Conservation (phyloP, 78 protist species). For the Bodo saltans region DNA sequence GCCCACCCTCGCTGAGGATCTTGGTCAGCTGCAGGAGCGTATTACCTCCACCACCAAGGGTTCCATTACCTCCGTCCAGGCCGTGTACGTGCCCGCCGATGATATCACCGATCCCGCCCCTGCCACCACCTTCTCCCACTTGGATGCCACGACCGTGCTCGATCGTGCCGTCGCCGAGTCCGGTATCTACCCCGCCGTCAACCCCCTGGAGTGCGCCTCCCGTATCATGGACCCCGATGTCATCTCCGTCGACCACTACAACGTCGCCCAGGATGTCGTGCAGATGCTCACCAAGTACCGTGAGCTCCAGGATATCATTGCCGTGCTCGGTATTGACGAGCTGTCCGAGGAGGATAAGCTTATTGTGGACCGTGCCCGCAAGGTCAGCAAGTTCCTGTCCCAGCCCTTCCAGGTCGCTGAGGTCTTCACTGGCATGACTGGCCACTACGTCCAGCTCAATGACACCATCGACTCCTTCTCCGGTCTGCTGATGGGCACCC, state of each 20-base stretch:
- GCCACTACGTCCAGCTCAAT: constrained; percentile 76
- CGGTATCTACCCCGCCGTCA: constrained; percentile 99
- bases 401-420: constrained; percentile 99
- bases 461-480: constrained; percentile 85
- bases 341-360: constrained; percentile 93
- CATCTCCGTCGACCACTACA: constrained; percentile 88
- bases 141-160: constrained; percentile 98
- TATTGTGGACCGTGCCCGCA: constrained; percentile 95
- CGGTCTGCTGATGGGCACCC: constrained; percentile 87
- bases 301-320: constrained; percentile 97
- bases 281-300: constrained; percentile 93
- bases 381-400: constrained; percentile 93
- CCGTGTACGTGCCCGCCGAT: constrained; percentile 99
- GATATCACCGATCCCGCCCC: constrained; percentile 99
- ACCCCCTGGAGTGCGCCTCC: constrained; percentile 95
- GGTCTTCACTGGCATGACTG: constrained; percentile 92
- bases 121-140: constrained; percentile 97
- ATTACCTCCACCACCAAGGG: constrained; percentile 95
- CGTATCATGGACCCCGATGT: constrained; percentile 92
- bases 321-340: constrained; percentile 97
- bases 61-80: constrained; percentile 98
- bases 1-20: constrained; percentile 96
- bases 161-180: constrained; percentile 92
- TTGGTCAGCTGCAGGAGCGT: constrained; percentile 98
- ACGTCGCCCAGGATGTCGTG: constrained; percentile 81